Conservation (phyloP, 2,329 filamentous ascomycete genomes). For the Fusarium nodosum region DNA sequence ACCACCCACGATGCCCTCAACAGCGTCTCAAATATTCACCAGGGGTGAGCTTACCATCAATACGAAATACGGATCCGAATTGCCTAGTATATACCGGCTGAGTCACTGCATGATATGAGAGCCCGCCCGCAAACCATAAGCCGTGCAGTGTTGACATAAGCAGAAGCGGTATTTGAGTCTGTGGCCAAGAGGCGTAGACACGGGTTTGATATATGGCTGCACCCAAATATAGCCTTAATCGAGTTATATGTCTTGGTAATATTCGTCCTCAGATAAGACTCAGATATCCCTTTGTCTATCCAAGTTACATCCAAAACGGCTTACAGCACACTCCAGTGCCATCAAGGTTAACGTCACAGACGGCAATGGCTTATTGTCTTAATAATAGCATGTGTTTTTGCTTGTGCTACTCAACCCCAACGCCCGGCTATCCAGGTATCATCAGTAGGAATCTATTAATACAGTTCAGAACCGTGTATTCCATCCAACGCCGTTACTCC, state of each 20-base stretch:
- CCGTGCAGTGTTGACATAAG: slow-evolving; percentile 5
- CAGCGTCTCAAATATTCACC: not conserved
- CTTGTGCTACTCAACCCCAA: slow-evolving; percentile 28
- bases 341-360: not conserved
- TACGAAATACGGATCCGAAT: slow-evolving; percentile 2
- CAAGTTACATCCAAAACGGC: not conserved
- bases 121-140: not conserved
- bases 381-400: slow-evolving; percentile 9
- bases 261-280: not conserved
- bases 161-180: not conserved
- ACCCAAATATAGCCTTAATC: slow-evolving; percentile 16
- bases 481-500: slow-evolving; percentile 23
- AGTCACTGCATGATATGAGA: not conserved
- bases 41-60: slow-evolving; percentile 1
- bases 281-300: not conserved
- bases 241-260: not conserved
- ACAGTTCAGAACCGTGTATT: slow-evolving; percentile 34
- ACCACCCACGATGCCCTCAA: not conserved
- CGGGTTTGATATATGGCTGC: not conserved
- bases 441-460: slow-evolving; percentile 38
- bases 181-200: slow-evolving; percentile 7
- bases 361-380: not conserved
- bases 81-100: no score
- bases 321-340: not conserved
- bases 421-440: slow-evolving; percentile 42